Evolutionary conservation across 805 yeast genomes (phyloP).

Genomic region (Nakazawaea pomicola): DNA sequence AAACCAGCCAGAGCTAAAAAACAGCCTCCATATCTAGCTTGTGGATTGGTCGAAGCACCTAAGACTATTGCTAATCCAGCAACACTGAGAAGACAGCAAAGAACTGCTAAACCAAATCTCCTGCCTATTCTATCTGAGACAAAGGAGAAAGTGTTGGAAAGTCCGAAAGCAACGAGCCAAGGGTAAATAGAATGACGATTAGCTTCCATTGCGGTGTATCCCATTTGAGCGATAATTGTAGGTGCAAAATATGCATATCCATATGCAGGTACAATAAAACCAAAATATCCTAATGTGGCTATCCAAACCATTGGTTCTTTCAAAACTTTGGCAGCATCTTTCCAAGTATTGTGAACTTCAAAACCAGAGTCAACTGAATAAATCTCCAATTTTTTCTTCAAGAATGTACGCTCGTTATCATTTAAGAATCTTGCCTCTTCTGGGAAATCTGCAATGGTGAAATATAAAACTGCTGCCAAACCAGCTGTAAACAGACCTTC

Average conservation of each 20-base stretch:
- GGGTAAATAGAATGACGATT: slow-evolving; percentile 83
- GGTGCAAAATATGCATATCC: slow-evolving; percentile 75
- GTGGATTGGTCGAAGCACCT: slow-evolving; percentile 32
- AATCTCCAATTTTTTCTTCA: slow-evolving; percentile 54
- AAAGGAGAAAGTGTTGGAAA: slow-evolving; percentile 54
- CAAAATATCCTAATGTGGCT: slow-evolving; percentile 58
- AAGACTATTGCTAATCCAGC: slow-evolving; percentile 54
- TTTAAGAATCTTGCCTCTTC: slow-evolving; percentile 56
- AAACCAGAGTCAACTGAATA: slow-evolving; percentile 47
- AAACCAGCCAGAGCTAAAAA: slow-evolving; percentile 56
- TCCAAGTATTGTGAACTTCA: slow-evolving; percentile 39
- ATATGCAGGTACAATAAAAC: slow-evolving; percentile 62
- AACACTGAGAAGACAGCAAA: slow-evolving; percentile 33
- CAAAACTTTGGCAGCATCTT: slow-evolving; percentile 43
- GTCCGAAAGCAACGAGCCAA: slow-evolving; percentile 72
- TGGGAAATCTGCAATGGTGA: slow-evolving; percentile 66
- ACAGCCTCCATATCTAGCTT: slow-evolving; percentile 57
- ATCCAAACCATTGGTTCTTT: slow-evolving; percentile 55
- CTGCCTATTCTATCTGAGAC: slow-evolving; percentile 49
- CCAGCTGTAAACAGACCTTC: slow-evolving; percentile 33
- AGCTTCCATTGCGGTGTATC: slow-evolving; percentile 65
- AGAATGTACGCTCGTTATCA: slow-evolving; percentile 45
- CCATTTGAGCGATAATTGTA: slow-evolving; percentile 55
- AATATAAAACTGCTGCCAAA: slow-evolving; percentile 28
- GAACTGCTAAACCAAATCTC: slow-evolving; percentile 39